Percentiles rank a stretch among this genome's conserved stretches.
phyloP scores from a whole-genome alignment of 192 early-diverging fungal genomes.

The Backusella parvicylindrica region DNA sequence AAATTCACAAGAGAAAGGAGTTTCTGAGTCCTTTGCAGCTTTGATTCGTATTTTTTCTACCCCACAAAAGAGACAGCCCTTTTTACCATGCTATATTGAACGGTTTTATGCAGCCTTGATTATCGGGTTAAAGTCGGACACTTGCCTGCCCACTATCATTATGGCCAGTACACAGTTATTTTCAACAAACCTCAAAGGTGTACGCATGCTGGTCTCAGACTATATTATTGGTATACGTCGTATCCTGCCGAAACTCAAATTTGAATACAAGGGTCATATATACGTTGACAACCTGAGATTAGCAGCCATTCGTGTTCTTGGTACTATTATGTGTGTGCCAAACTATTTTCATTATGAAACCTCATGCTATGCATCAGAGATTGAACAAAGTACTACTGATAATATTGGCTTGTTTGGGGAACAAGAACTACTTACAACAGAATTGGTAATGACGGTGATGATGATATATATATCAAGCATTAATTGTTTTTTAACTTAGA shows the following conservation, averaged over 20 bases:
- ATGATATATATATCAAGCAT: not conserved
- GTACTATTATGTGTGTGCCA: slow-evolving; percentile 60
- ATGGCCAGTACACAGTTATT: slow-evolving; percentile 59
- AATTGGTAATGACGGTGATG: slow-evolving; percentile 37
- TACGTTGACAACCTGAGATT: slow-evolving; percentile 61
- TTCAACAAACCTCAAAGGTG: slow-evolving; percentile 62
- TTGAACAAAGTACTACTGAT: slow-evolving; percentile 36
- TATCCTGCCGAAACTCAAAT: slow-evolving; percentile 47
- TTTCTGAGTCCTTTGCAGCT: slow-evolving; percentile 64
- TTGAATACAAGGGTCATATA: slow-evolving; percentile 30
- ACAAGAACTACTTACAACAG: slow-evolving; percentile 47
- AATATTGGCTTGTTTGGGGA: slow-evolving; percentile 34
- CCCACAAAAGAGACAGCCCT: slow-evolving; percentile 53
- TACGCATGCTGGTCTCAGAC: slow-evolving; percentile 67
- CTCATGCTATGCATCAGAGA: slow-evolving; percentile 45
- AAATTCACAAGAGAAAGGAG: slow-evolving; percentile 44
- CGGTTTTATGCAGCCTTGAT: slow-evolving; percentile 65
- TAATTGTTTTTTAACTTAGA: slow-evolving; percentile 1
- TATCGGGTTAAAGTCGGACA: slow-evolving; percentile 56
- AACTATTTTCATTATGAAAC: slow-evolving; percentile 66
- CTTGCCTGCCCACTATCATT: slow-evolving; percentile 65
- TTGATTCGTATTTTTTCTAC: slow-evolving; percentile 75
- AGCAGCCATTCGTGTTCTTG: slow-evolving; percentile 56
- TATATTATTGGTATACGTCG: slow-evolving; percentile 64
- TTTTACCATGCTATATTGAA: slow-evolving; percentile 63